Base-by-base conservation (phyloP, 1,139 yeast genomes). In the Groenewaldozyma auringiensis region DNA sequence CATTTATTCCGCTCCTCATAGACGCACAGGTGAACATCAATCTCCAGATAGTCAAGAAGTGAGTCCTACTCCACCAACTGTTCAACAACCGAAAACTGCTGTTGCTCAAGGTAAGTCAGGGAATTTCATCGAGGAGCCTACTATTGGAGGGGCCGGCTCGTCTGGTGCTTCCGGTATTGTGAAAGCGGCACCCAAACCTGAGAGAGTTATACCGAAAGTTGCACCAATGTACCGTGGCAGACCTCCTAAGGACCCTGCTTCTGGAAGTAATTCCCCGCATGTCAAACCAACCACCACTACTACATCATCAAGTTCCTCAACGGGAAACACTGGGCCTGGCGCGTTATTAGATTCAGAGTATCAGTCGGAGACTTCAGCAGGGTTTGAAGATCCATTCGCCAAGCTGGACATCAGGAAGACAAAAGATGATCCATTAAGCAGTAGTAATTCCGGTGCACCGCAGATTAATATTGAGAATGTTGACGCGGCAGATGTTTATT, bases 141-240 rank as follows among this genome's bases (percentile, higher is more conserved):
- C 22, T 31, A 41, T 17, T 17, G 43, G 36, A 4, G 48, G 14
- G 13, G 34, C 41, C 2, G 32, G 46, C 17, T 40, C 42, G 3
- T 44, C 41, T 14, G 51, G 42, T 17, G 27, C 42, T 13, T 17
- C 38, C 4, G 34, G 25, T 17, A 14, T 29, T 16, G 43, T 41
- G 18, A 27, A 29, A 31, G 17, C 50, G 40, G 21, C 35, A 25
- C 40, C 47, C n/a, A 18, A 40, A 21, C 42, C 45, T 43, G 41
- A 40, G 14, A 14, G n/a, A 43, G 25, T 34, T 42, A 37, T 54
- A 11, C 60, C 60, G 1, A 57, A 55, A 13, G 47, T 57, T 32
- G 51, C 53, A 8, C 61, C 60, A 20, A 57, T 57, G 61, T 57
- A 49, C 36, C 47, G 61, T 16, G 61, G 61, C 4, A 41, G 61